Evolutionary conservation across 805 yeast genomes (phyloP), one percentile per base, ranked within the genome.

Genomic region (Cyberlindnera meyerae): DNA sequence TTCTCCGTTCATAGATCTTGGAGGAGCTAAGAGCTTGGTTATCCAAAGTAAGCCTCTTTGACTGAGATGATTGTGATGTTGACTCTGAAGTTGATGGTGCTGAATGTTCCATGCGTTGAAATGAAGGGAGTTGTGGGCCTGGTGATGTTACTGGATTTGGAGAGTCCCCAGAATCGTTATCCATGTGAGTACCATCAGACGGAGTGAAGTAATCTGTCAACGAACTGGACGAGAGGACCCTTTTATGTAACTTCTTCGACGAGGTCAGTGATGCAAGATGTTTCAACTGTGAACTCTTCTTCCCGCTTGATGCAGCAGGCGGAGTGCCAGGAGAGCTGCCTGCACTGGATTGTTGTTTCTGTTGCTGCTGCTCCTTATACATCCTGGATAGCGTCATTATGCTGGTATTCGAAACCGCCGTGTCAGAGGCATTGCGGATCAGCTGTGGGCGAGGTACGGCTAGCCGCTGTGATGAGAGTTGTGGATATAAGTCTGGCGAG

Each of bases 371-470:
- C 22, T 39, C 51, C 17, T 49, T 45, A 33, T 52, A 49, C 21
- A 54, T 20, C 33, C 44, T 51, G 6, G 57, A 54, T 29, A 54
- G 34, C 12, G 57, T 52, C 34, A 49, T 40, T 6, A 54, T 51
- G 31, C 53, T 48, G 11, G 56, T 43, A 6, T 53, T 35, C 6
- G 57, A 52, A 26, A 34, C 39, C 16, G 31, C 33, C 6, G 43
- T 38, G 4, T 38, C 43, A 4, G 43, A 40, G 13, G 26, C 18
- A 21, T 12, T 14, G 22, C 34, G 27, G n/a, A 40, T 30, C 3
- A 20, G 22, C 22, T 20, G 22, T 20, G 22, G 22, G 9, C 22
- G 22, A 9, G 22, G 22, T 8, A 20, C 22, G 9, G 22, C 7
- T 20, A 20, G 22, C 22, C 22, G 22, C 22, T 20, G 22, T 9